A percentile compares a stretch with the other conserved stretches of the same genome.
These are phyloP conservation scores for Biscutella laevigata DNA, from an alignment of 441 rosid genomes.

Conservation along the genomic window DNA sequence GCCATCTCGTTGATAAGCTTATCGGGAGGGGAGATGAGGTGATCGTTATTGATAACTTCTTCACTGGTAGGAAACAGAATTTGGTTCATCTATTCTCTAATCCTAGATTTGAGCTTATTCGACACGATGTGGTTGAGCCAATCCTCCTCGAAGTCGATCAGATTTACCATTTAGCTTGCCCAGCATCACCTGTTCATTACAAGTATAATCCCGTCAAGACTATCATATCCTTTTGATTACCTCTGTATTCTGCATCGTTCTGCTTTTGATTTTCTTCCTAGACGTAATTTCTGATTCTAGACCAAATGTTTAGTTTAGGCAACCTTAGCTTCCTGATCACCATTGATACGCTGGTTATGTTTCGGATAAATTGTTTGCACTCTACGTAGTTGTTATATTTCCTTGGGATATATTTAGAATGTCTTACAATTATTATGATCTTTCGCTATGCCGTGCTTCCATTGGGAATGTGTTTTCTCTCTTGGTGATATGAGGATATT, in stretches of 20 bases:
- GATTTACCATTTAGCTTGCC: too few relatives aligned
- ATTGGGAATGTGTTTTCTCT: not conserved
- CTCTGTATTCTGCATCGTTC: not conserved
- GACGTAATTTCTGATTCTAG: not conserved
- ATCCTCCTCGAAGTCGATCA: constrained; percentile 70
- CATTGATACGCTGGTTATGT: too few relatives aligned
- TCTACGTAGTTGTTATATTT: not conserved
- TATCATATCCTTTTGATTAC: constrained; percentile 64
- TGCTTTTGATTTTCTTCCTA: not conserved
- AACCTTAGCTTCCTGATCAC: too few relatives aligned
- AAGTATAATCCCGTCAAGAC: constrained; percentile 94
- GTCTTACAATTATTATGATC: not conserved
- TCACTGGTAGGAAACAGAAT: constrained; percentile 88
- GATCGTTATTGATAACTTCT: constrained; percentile 85
- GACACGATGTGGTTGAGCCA: constrained; percentile 68
- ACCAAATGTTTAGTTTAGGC: not conserved
- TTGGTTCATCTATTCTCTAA: constrained; percentile 64
- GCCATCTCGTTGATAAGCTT: constrained; percentile 87
- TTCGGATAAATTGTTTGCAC: not conserved
- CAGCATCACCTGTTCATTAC: constrained; percentile 86
- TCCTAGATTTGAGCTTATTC: constrained; percentile 75
- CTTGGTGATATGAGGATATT: not conserved
- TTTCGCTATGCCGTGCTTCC: constrained; percentile 3
- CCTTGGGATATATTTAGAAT: not conserved
- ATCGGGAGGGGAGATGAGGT: constrained; percentile 82